Conservation (phyloP, 345 rosid genomes). For the Microcos paniculata region DNA sequence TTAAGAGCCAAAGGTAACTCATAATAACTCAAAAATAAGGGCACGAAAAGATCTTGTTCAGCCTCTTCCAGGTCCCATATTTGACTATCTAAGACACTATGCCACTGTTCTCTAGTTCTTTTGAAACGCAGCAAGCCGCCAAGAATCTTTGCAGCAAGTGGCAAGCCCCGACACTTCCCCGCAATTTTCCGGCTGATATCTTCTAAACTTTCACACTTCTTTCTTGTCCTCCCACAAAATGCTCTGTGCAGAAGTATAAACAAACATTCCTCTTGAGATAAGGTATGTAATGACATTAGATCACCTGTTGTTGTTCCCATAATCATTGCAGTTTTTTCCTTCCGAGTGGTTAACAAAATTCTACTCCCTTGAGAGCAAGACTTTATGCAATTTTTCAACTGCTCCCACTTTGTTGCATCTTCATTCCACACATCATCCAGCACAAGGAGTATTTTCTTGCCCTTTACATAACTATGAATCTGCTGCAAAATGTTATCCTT, state of each 20-base stretch:
- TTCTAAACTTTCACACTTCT: neutral
- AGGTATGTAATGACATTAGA: neutral
- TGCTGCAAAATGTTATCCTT: neutral
- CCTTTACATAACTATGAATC: neutral
- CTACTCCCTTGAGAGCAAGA: neutral
- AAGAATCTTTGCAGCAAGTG: too few species aligned
- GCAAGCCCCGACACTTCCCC: too few species aligned
- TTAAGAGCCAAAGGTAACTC: too few species aligned
- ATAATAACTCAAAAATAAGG: too few species aligned
- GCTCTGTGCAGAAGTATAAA: slow-evolving; percentile 10
- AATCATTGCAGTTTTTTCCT: slow-evolving; percentile 5
- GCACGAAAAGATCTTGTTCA: slow-evolving; percentile 14
- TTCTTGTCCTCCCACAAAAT: slow-evolving; percentile 11
- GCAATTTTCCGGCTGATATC: too few species aligned
- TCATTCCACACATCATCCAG: slow-evolving; percentile 24
- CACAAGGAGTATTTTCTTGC: neutral
- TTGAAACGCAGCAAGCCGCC: too few species aligned
- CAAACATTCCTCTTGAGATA: slow-evolving; percentile 14
- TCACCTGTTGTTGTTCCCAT: slow-evolving; percentile 4
- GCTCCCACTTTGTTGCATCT: slow-evolving; percentile 16
- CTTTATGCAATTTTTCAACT: too few species aligned
- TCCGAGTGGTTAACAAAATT: slow-evolving; percentile 20
- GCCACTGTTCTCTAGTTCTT: too few species aligned
- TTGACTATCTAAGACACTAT: neutral
- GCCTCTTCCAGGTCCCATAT: slow-evolving; percentile 21